Percentiles rank a stretch among this genome's conserved stretches.
Conservation (phyloP, 352 stramenopile species). For the Aphanomyces euteiches region DNA sequence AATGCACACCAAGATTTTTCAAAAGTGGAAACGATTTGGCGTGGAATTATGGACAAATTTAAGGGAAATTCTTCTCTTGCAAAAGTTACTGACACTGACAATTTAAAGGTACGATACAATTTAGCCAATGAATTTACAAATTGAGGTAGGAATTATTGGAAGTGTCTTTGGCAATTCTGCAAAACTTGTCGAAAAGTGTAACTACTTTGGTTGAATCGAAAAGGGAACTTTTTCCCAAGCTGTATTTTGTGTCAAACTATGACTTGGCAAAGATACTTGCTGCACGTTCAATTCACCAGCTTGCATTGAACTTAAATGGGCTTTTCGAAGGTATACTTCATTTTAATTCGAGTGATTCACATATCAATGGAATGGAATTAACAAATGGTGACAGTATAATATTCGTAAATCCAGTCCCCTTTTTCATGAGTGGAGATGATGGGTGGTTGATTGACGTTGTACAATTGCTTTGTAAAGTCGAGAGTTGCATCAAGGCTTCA, state of each 20-base stretch:
- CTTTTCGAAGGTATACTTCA: slow-evolving; percentile 16
- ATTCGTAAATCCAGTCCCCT: neutral
- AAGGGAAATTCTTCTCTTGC: slow-evolving; percentile 17
- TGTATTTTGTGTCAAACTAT: slow-evolving; percentile 15
- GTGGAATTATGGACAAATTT: slow-evolving; percentile 2
- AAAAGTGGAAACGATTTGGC: slow-evolving; percentile 20
- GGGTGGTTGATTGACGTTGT: slow-evolving; percentile 23
- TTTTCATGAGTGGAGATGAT: neutral
- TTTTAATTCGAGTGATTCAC: neutral
- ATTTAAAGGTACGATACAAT: slow-evolving; percentile 16
- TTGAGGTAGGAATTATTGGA: slow-evolving; percentile 22
- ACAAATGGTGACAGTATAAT: neutral
- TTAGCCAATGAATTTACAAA: neutral
- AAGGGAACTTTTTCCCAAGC: slow-evolving; percentile 4
- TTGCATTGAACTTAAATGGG: neutral
- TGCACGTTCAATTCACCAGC: neutral
- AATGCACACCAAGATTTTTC: slow-evolving; percentile 6
- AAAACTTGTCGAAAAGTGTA: neutral
- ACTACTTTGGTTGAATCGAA: neutral
- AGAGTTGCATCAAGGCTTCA: slow-evolving; percentile 1
- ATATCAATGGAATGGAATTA: neutral
- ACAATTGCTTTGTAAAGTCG: neutral
- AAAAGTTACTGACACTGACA: slow-evolving; percentile 20
- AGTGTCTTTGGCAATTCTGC: slow-evolving; percentile 10
- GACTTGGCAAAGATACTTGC: neutral